Evolutionary conservation across 1,284 basidiomycete species (phyloP).

Genomic region (Cystobasidiaceae sp.): DNA sequence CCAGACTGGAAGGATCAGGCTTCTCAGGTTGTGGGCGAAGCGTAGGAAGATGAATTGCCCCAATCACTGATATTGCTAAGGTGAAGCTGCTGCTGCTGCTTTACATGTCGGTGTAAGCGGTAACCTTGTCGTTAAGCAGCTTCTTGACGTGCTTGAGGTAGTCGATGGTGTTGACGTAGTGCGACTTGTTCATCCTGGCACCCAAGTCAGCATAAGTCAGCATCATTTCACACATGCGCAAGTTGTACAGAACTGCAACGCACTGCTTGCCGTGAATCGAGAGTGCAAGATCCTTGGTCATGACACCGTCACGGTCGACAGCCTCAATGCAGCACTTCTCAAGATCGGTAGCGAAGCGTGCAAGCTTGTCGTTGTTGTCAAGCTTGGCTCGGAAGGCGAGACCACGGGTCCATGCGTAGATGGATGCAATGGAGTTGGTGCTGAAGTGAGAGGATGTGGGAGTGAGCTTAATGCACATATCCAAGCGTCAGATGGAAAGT

Average conservation of each 20-base stretch:
- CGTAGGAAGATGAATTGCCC: too few species aligned
- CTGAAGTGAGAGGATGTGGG: too few species aligned
- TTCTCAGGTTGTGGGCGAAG: too few species aligned
- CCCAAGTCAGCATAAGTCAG: neutral
- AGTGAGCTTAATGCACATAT: slow-evolving; percentile 55
- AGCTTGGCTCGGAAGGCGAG: slow-evolving; percentile 89
- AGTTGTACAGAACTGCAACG: neutral
- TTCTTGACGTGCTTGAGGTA: slow-evolving; percentile 57
- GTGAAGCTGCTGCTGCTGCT: too few species aligned
- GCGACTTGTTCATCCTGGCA: slow-evolving; percentile 69
- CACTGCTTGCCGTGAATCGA: slow-evolving; percentile 82
- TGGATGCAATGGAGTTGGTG: slow-evolving; percentile 96
- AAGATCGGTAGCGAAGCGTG: slow-evolving; percentile 70
- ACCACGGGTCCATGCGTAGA: slow-evolving; percentile 98
- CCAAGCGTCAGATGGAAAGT: too few species aligned
- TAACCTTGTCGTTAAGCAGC: slow-evolving; percentile 21
- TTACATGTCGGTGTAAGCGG: slow-evolving; percentile 15
- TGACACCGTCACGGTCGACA: slow-evolving; percentile 80
- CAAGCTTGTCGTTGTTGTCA: slow-evolving; percentile 73
- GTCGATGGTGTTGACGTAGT: slow-evolving; percentile 86
- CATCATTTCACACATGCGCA: neutral
- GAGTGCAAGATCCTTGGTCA: slow-evolving; percentile 95
- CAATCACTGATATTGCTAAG: too few species aligned
- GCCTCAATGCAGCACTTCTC: slow-evolving; percentile 86
- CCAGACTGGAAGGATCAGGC: too few species aligned